These are phyloP conservation scores for Passalora sequoiae DNA, from an alignment of 2,329 filamentous ascomycete genomes.

Conservation along the genomic window DNA sequence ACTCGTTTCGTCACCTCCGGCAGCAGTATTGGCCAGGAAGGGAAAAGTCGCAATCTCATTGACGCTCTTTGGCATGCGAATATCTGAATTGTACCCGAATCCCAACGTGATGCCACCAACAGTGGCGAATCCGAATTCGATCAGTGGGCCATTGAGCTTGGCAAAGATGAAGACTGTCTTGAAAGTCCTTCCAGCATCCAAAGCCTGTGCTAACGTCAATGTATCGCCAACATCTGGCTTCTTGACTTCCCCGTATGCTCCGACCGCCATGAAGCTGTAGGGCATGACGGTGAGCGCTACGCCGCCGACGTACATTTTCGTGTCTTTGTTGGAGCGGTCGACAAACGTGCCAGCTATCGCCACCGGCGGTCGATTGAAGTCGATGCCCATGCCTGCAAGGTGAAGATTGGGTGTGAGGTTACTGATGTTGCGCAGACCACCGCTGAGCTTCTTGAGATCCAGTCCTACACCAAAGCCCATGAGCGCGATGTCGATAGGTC, in stretches of 20 bases:
- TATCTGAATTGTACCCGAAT: constrained; percentile 12
- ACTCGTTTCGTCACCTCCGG: background rate
- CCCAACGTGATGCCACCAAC: constrained; percentile 10
- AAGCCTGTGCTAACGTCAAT: too few relatives aligned
- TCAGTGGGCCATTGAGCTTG: constrained; percentile 12
- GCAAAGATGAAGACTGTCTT: constrained; percentile 13
- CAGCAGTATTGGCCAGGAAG: constrained; percentile 5
- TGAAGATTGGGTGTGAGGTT: too few relatives aligned
- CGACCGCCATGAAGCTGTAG: constrained; percentile 11
- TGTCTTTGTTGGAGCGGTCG: background rate
- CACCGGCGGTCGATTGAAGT: constrained; percentile 7
- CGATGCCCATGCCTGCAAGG: constrained; percentile 8
- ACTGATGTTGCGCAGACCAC: too few relatives aligned
- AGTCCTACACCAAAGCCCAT: too few relatives aligned
- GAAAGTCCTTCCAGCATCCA: too few relatives aligned
- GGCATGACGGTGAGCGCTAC: constrained; percentile 6
- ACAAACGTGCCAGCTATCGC: constrained; percentile 8
- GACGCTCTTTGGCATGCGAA: constrained; percentile 7
- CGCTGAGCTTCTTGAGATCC: too few relatives aligned
- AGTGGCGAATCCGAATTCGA: constrained; percentile 11
- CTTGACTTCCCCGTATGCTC: constrained; percentile 8
- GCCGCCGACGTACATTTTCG: constrained; percentile 7
- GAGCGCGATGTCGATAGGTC: too few relatives aligned
- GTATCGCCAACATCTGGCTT: background rate
- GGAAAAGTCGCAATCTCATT: constrained; percentile 9